These are phyloP conservation scores for Candida ponderosae DNA, from an alignment of 805 yeast species.

Conservation along the genomic window DNA sequence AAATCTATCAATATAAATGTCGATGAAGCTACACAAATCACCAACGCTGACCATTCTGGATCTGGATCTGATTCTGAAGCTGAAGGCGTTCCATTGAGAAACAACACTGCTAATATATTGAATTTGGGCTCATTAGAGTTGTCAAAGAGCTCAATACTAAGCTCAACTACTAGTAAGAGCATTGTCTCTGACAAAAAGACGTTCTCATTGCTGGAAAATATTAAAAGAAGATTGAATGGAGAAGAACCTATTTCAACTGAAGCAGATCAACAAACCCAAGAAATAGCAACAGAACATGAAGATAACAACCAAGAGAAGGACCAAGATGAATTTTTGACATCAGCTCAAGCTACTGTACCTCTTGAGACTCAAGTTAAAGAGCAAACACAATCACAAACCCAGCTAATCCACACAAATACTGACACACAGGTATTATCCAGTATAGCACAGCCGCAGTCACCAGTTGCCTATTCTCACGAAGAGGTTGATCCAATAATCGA, in stretches of 20 bases:
- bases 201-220: neutral
- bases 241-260: neutral
- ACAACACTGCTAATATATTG: too few species aligned
- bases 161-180: neutral
- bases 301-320: neutral
- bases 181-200: neutral
- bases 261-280: neutral
- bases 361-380: neutral
- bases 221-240: constrained; percentile 5
- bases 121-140: neutral
- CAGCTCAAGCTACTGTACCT: neutral
- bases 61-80: neutral
- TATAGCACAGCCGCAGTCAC: too few species aligned
- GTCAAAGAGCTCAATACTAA: neutral
- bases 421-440: too few species aligned
- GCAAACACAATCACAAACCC: neutral
- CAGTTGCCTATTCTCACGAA: too few species aligned
- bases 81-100: too few species aligned
- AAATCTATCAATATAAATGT: constrained; percentile 8
- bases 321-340: too few species aligned
- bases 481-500: too few species aligned
- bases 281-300: neutral
- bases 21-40: neutral
- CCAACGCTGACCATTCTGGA: neutral
- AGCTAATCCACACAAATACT: too few species aligned